phyloP scores from a whole-genome alignment of 2,329 filamentous ascomycete genomes.

The Pyricularia grisea region DNA sequence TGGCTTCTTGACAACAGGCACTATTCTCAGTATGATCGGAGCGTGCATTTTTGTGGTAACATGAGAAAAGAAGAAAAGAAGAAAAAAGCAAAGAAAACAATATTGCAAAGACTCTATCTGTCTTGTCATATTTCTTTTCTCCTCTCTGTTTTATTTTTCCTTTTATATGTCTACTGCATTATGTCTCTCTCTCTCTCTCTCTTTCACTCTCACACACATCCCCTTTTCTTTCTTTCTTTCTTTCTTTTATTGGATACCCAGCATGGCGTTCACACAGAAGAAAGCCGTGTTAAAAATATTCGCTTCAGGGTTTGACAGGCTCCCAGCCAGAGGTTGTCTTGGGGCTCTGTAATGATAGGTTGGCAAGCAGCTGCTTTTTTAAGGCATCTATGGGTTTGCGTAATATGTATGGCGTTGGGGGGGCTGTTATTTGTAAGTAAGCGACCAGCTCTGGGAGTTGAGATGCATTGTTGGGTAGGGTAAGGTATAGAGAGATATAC shows the following conservation, averaged over 20 bases:
- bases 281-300: background rate
- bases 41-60: constrained; percentile 39
- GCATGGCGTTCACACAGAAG: background rate
- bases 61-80: too few species aligned
- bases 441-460: background rate
- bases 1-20: constrained; percentile 42
- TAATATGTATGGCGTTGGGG: background rate
- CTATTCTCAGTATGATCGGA: constrained; percentile 37
- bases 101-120: background rate
- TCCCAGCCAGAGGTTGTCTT: background rate
- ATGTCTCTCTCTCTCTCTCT: background rate
- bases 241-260: constrained; percentile 3
- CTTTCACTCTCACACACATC: too few species aligned
- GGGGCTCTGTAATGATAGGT: background rate
- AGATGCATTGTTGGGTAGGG: background rate
- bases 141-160: background rate
- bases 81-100: constrained; percentile 12
- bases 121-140: background rate
- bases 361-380: background rate
- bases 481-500: background rate
- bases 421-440: background rate
- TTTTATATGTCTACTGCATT: background rate
- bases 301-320: background rate
- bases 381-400: background rate
- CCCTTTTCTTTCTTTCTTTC: background rate